Evolutionary conservation across 2,329 filamentous ascomycete genomes (phyloP), one percentile per base, ranked within the genome.

Genomic region (Macroventuria anomochaeta): DNA sequence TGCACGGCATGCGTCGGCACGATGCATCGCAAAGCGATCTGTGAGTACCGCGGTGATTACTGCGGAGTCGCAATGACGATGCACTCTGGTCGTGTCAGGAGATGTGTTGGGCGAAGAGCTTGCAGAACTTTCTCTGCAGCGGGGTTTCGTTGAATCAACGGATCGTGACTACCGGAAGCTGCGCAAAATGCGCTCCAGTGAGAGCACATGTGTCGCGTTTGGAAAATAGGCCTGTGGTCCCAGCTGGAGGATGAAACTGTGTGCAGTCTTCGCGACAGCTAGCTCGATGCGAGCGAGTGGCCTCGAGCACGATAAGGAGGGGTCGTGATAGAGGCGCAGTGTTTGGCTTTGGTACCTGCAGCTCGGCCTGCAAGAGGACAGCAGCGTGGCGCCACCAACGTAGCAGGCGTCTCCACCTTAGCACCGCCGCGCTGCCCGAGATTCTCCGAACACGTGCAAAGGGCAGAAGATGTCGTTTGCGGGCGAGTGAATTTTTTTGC

Each of bases 401-500:
- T 56, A 58, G 58, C 49, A 54, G 44, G 29, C 40, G 51, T 54
- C 51, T 20, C 51, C 51, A 60, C 57, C 23, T 34, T 31, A 17
- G 31, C 37, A 43, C 53, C 53, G 56, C 55, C 31, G 41, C 5
- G 5, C 29, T 34, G 52, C 25, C 52, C 52, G 52, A 37, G 29
- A 41, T 46, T 46, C 40, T 50, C 53, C 53, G 53, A 55, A 51
- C 53, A 55, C 46, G 53, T 55, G 53, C 53, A 50, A 46, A 37
- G 53, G 46, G 41, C 46, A 51, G 53, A 25, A 18, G 37, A 46
- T 55, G 53, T 51, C 53, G 53, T 55, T 59, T 57, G 61, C 53
- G 57, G 63, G 59, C 62, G 55, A 46, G 54, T 59, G 56, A 61
- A 63, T 58, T 60, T 62, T 60, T 50, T 57, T 44, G 46, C 46